Conservation (phyloP, 495 filamentous ascomycete species). For the Daldinia caldariorum region DNA sequence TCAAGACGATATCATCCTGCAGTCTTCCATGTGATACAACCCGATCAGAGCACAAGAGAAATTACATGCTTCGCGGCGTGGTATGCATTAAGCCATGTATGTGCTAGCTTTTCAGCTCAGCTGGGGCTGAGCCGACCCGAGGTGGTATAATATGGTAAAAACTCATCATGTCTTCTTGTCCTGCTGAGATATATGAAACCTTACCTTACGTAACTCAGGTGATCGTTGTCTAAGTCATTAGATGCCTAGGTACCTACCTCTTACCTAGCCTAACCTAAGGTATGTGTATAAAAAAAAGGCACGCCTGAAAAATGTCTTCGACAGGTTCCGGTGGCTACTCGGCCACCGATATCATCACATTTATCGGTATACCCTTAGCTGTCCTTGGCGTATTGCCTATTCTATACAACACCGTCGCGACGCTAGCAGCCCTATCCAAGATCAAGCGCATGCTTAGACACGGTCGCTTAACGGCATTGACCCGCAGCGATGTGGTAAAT, state of each 20-base stretch:
- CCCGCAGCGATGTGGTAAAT: conserved; percentile 69
- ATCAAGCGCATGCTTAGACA: conserved; percentile 65
- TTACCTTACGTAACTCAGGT: background rate
- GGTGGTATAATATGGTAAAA: background rate
- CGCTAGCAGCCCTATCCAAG: conserved; percentile 63
- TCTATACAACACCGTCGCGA: conserved; percentile 67
- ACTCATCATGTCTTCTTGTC: background rate
- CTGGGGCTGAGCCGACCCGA: conserved; percentile 31
- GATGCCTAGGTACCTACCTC: too few species aligned
- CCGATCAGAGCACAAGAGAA: background rate
- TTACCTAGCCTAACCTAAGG: too few species aligned
- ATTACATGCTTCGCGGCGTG: conserved; percentile 8
- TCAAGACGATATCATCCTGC: background rate
- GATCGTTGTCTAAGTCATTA: background rate
- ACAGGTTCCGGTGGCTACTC: conserved; percentile 40
- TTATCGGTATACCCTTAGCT: conserved; percentile 71
- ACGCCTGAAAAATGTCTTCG: conserved; percentile 28
- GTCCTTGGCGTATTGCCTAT: conserved; percentile 75
- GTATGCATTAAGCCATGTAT: conserved; percentile 13
- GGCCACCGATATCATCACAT: conserved; percentile 57
- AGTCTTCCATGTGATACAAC: background rate
- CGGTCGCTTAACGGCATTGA: conserved; percentile 64
- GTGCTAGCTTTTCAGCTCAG: conserved; percentile 25
- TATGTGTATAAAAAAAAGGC: background rate
- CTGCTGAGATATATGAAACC: background rate